Conservation (phyloP, 176 grass and related monocot species). For the Musa beccarii region DNA sequence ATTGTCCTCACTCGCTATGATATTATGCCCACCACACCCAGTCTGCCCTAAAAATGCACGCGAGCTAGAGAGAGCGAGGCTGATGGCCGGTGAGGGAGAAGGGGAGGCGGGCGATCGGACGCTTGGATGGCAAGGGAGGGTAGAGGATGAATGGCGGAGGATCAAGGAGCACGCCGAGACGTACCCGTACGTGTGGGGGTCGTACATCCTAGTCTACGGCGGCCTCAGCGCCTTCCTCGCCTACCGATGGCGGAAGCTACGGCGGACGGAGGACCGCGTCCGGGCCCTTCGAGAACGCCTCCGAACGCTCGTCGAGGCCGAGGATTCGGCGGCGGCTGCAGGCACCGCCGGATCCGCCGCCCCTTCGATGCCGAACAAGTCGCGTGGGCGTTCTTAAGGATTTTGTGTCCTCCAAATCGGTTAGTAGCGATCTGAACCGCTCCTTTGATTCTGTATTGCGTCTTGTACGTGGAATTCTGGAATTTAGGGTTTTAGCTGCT, state of each 20-base stretch:
- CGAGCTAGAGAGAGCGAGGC: no score
- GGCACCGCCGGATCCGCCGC: neutral
- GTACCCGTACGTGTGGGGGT: conserved; percentile 91
- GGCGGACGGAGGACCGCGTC: conserved; percentile 74
- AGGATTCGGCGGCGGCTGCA: conserved; percentile 30
- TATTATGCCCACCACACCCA: no score
- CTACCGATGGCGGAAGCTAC: conserved; percentile 78
- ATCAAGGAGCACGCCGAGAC: conserved; percentile 94
- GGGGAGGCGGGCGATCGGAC: conserved; percentile 18
- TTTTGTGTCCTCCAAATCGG: neutral
- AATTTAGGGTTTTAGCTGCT: neutral
- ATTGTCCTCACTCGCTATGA: no score
- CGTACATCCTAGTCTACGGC: conserved; percentile 94
- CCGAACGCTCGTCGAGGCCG: conserved; percentile 49
- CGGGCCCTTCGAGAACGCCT: conserved; percentile 62
- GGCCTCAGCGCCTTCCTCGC: conserved; percentile 58
- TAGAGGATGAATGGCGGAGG: conserved; percentile 51
- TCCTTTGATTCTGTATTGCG: neutral
- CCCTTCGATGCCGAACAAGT: neutral
- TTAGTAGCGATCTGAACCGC: neutral
- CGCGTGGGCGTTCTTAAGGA: neutral
- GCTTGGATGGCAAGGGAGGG: conserved; percentile 24
- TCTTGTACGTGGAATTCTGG: neutral
- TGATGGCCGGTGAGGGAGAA: neutral
- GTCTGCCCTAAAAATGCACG: no score